Evolutionary conservation across 495 filamentous ascomycete genomes (phyloP).

Genomic region (Hypoxylon cercidicola): DNA sequence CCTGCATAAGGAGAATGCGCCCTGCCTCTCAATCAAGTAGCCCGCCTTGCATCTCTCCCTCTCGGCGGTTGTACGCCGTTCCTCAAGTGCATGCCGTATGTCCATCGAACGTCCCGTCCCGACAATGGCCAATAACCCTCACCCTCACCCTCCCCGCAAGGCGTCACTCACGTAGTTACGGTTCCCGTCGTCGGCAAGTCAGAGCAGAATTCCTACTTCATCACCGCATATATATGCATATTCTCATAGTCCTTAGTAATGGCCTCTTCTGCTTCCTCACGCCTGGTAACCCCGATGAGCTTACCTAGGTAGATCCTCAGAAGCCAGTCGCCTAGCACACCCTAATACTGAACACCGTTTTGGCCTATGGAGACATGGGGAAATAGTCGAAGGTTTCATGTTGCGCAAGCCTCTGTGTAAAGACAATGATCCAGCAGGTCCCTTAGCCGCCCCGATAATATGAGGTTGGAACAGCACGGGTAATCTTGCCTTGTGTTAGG

Average conservation of each 20-base stretch:
- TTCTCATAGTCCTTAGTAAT: conserved; percentile 3
- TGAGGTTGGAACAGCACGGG: conserved; percentile 1
- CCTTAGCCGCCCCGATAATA: not conserved
- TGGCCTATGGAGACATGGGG: too few relatives aligned
- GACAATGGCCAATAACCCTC: conserved; percentile 16
- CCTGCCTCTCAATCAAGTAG: conserved; percentile 24
- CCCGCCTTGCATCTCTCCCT: conserved; percentile 11
- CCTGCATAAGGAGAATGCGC: conserved; percentile 22
- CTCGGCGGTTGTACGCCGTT: conserved; percentile 6
- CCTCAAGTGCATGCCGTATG: conserved; percentile 16
- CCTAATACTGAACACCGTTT: too few relatives aligned
- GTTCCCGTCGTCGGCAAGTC: conserved; percentile 13
- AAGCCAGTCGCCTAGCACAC: too few relatives aligned
- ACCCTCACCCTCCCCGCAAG: conserved; percentile 25
- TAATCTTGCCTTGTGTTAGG: conserved; percentile 3
- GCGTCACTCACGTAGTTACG: conserved; percentile 12
- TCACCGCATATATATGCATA: conserved; percentile 16
- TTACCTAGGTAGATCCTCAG: too few relatives aligned
- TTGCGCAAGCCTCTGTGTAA: too few relatives aligned
- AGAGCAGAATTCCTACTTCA: not conserved
- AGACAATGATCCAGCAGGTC: not conserved
- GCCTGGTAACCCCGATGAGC: not conserved
- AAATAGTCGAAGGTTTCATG: too few relatives aligned
- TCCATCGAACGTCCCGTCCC: conserved; percentile 21
- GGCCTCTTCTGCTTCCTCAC: not conserved